Conservation (phyloP, 129 eudicot species). For the Mikania micrantha region DNA sequence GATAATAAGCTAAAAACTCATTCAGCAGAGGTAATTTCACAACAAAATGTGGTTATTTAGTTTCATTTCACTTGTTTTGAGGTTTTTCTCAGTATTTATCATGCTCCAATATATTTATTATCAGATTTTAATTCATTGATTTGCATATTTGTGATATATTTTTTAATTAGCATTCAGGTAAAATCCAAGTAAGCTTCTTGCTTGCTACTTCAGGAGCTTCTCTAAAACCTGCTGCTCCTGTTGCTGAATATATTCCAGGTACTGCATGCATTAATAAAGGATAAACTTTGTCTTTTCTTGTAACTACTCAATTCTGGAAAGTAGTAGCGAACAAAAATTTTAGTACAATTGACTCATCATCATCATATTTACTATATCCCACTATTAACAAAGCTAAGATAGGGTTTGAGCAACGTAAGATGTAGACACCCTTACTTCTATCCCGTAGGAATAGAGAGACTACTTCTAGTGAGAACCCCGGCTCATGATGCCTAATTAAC, state of each 20-base stretch:
- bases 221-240: constrained; percentile 48
- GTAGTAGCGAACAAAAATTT: neutral
- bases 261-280: constrained; percentile 9
- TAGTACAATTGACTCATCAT: no score
- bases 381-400: no score
- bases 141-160: constrained; percentile 24
- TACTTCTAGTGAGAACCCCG: no score
- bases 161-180: constrained; percentile 80
- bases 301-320: neutral
- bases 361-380: no score
- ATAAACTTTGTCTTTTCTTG: constrained; percentile 1
- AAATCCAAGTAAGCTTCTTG: constrained; percentile 57
- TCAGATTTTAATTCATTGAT: constrained; percentile 1
- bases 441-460: no score
- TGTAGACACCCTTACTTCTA: no score
- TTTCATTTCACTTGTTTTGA: constrained; percentile 4
- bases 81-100: constrained; percentile 7
- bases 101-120: neutral
- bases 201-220: constrained; percentile 43
- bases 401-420: no score
- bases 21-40: constrained; percentile 57
- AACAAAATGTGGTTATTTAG: neutral
- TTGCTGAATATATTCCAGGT: constrained; percentile 85
- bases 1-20: constrained; percentile 29
- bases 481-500: no score